Base-by-base conservation (phyloP, 352 stramenopile genomes). In the Globisporangium heterothallicum region DNA sequence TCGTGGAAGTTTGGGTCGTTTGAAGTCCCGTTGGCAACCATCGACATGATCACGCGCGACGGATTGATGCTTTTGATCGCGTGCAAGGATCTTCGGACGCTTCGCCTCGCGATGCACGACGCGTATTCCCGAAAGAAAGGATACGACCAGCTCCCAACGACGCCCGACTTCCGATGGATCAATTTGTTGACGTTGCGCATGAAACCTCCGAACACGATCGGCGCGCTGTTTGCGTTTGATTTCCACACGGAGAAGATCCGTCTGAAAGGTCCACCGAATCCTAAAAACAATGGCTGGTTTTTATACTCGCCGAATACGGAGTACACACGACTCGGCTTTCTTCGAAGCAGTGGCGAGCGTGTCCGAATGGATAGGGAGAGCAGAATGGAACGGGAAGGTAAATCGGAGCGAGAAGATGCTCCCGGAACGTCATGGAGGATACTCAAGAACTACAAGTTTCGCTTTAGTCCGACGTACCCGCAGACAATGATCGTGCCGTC, bases 401-500 rank as follows among this genome's bases (percentile, higher is more conserved):
- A 61, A 27, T 51, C 46, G 13, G 45, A 58, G 1, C 61, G 67
- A 22, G 56, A 66, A 0, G 66, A 65, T 18, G 22, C 34, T 9
- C 79, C 89, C 29, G 78, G 76, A 19, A 41, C 49, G 16, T 49
- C 52, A 4, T 97, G 88, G 89, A 65, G 87, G 27, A 58, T 93
- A 49, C 69, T 94, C 16, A 93, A 93, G 64, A 95, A 95, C 50
- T 90, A 77, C 52, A 92, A 90, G 60, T 97, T 96, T 66, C 74
- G 74, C 34, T 85, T 98, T 56, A 98, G 88, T 52, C 74, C 84
- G 12, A 97, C 93, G 21, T 99, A 99, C 63, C 96, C 96, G 4
- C 84, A 89, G 42, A 77, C 97, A 14, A 88, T 99, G 70, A 83
- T 98, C 10, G 95, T 98, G 21, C 96, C 96, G 18, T 83, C 88